Evolutionary conservation across 495 filamentous ascomycete species (phyloP).

Genomic region (Saxophila tyrrhenica): DNA sequence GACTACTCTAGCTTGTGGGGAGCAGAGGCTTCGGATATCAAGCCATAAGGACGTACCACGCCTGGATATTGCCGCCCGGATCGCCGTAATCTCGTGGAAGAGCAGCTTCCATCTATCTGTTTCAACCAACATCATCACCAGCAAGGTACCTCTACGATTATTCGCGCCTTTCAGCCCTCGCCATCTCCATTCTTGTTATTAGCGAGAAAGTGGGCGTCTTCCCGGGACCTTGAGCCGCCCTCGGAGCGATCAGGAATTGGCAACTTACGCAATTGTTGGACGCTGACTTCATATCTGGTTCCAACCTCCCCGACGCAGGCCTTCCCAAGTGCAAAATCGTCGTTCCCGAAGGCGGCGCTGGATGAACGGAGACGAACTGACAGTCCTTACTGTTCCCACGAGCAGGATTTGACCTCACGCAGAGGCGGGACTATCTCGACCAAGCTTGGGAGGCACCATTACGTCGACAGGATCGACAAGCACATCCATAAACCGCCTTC

Average conservation of each 20-base stretch:
- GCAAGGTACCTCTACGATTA: not conserved
- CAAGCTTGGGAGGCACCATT: not conserved
- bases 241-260: not conserved
- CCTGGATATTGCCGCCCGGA: slow-evolving; percentile 1
- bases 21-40: slow-evolving; percentile 4
- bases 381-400: not conserved
- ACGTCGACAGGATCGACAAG: not conserved
- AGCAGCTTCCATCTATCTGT: slow-evolving; percentile 14
- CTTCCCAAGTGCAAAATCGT: not conserved
- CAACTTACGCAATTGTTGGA: not conserved
- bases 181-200: not conserved
- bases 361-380: not conserved
- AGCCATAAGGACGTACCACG: slow-evolving; percentile 4
- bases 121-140: slow-evolving; percentile 7
- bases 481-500: not conserved
- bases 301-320: not conserved
- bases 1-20: not conserved
- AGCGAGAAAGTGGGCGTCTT: not conserved
- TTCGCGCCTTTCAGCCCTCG: not conserved
- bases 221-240: not conserved
- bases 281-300: not conserved
- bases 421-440: too few relatives aligned
- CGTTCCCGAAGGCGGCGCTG: not conserved
- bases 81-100: slow-evolving; percentile 1
- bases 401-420: not conserved